Evolutionary conservation across 2,329 filamentous ascomycete species (phyloP), one percentile per base, ranked within the genome.

Genomic region (Ascochyta viciae-villosae): DNA sequence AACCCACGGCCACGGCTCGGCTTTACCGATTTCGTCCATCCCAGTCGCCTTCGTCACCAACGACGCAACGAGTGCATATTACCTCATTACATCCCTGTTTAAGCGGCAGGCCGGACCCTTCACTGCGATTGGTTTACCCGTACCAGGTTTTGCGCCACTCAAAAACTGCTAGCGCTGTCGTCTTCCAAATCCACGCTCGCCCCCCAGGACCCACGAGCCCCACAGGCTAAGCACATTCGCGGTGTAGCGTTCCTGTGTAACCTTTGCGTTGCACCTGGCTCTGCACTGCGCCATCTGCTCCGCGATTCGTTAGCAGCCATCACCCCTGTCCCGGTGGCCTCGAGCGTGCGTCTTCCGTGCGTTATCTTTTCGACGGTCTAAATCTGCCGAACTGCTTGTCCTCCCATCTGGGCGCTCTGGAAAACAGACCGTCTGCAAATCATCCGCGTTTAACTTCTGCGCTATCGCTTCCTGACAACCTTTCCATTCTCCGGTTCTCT

Each of bases 391-490:
- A 73, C 70, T 62, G 60, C 70, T 66, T 70, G 70, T 75, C 68
- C 66, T 65, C 70, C 71, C 67, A 71, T 62, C 67, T 70, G 65
- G 66, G 65, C 68, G 64, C 64, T 45, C 62, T 74, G 68, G 71
- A 71, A 73, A 73, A 45, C 67, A 73, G 53, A 72, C 74, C 74
- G 73, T 74, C 70, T 80, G 78, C 76, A 79, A 76, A 80, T 81
- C 78, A 80, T 76, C 77, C 78, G 77, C 76, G 66, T 75, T 75
- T 76, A 75, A 77, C 74, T 72, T 75, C 61, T 70, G 73, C 79
- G 76, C 77, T 78, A 79, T 72, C 67, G 66, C 66, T 65, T 70
- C 66, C 64, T 71, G 69, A 66, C 65, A 68, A 71, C 67, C 63
- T 62, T 67, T 60, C 61, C 68, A 65, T 66, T 69, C 68, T 71